These are phyloP conservation scores for Groenewaldozyma sp. DNA, from an alignment of 1,139 yeast species.

Conservation along the genomic window DNA sequence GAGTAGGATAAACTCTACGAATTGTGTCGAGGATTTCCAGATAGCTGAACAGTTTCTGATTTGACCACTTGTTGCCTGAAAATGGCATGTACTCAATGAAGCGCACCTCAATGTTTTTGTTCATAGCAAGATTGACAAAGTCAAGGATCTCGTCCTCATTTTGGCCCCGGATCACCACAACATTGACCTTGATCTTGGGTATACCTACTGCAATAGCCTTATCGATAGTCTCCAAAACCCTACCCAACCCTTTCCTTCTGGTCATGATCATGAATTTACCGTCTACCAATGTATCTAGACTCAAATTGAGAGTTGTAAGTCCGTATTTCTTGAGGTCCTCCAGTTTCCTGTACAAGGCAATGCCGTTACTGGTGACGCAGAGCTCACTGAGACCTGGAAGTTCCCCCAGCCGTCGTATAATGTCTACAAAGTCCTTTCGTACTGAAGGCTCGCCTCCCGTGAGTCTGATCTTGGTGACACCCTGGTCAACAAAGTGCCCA, in stretches of 20 bases:
- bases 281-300: conserved; percentile 40
- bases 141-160: conserved; percentile 42
- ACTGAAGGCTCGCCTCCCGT: conserved; percentile 51
- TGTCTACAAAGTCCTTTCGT: conserved; percentile 37
- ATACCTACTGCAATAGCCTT: conserved; percentile 36
- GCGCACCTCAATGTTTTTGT: conserved; percentile 37
- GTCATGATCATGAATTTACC: conserved; percentile 42
- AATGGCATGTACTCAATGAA: conserved; percentile 51
- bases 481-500: conserved; percentile 35
- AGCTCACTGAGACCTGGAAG: conserved; percentile 36
- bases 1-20: too few relatives aligned
- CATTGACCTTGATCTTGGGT: conserved; percentile 39
- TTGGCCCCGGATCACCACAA: conserved; percentile 40
- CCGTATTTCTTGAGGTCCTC: conserved; percentile 34
- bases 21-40: too few relatives aligned
- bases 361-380: conserved; percentile 43
- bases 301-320: conserved; percentile 37
- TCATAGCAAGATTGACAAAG: conserved; percentile 35
- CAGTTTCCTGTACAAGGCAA: conserved; percentile 39
- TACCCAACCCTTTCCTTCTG: conserved; percentile 38
- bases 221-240: conserved; percentile 36
- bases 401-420: conserved; percentile 32
- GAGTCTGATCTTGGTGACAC: conserved; percentile 40
- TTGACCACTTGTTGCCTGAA: conserved; percentile 43
- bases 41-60: too few relatives aligned